Percentiles rank a stretch among this genome's conserved stretches.
Conservation (phyloP, 441 rosid genomes). For the Euphorbia celastroides region DNA sequence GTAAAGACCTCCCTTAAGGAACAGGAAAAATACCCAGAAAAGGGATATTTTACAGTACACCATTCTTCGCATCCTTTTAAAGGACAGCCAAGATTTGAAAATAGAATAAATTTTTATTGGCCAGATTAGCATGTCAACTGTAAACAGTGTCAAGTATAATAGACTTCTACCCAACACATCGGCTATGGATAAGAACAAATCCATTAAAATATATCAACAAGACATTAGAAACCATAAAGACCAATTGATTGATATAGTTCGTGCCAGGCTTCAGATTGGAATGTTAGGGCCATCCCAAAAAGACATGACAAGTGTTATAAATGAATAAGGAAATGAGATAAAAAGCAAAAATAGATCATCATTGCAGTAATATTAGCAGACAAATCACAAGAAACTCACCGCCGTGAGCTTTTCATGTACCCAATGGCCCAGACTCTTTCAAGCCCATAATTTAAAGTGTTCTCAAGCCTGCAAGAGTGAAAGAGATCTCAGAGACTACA, state of each 20-base stretch:
- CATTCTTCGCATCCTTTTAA: background rate
- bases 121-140: background rate
- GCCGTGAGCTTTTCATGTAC: conserved; percentile 62
- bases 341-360: background rate
- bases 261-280: background rate
- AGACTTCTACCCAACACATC: background rate
- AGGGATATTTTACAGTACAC: background rate
- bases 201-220: background rate
- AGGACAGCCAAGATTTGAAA: background rate
- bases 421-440: conserved; percentile 91
- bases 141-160: too few relatives aligned
- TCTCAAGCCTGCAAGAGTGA: conserved; percentile 63
- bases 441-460: conserved; percentile 81
- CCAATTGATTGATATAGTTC: background rate
- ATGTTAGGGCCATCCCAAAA: background rate
- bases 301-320: background rate
- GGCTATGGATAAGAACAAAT: background rate
- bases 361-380: background rate
- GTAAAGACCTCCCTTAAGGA: background rate
- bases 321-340: background rate
- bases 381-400: conserved; percentile 41
- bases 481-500: background rate
- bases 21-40: background rate
- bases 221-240: background rate
- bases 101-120: background rate